Percentiles rank a stretch among this genome's conserved stretches.
Evolutionary conservation across 495 filamentous ascomycete species (phyloP).

Genomic region (Trichoderma reesei): DNA sequence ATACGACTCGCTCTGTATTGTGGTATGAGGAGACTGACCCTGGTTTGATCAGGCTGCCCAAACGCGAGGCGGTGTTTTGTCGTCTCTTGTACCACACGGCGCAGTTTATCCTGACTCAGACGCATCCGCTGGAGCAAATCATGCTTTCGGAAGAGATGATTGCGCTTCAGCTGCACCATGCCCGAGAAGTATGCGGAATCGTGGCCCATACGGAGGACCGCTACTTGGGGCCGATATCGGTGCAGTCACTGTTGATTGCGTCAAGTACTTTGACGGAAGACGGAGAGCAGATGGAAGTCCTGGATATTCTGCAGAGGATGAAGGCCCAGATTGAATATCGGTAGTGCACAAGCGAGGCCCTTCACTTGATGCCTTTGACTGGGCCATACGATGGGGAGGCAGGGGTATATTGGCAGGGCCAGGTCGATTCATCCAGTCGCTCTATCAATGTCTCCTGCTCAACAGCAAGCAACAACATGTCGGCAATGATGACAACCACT

Average conservation of each 20-base stretch:
- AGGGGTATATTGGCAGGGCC: neutral
- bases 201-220: constrained; percentile 73
- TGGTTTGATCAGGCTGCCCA: constrained; percentile 55
- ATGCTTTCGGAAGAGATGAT: constrained; percentile 57
- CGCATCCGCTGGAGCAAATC: constrained; percentile 50
- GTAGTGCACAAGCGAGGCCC: constrained; percentile 29
- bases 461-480: too few species aligned
- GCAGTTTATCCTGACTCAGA: constrained; percentile 69
- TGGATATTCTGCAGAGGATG: constrained; percentile 67
- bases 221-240: constrained; percentile 65
- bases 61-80: constrained; percentile 68
- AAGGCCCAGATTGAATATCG: constrained; percentile 64
- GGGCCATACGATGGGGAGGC: neutral
- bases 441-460: neutral
- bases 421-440: neutral
- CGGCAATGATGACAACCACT: too few species aligned
- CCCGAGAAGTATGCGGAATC: constrained; percentile 79
- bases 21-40: neutral
- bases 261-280: constrained; percentile 60
- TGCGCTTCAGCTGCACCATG: constrained; percentile 57
- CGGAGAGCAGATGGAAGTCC: constrained; percentile 71
- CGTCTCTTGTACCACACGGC: constrained; percentile 88
- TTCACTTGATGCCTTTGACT: neutral
- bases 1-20: neutral
- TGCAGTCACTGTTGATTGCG: constrained; percentile 69